phyloP scores from a whole-genome alignment of 75 land plant species.

The Gnetum montanum region DNA sequence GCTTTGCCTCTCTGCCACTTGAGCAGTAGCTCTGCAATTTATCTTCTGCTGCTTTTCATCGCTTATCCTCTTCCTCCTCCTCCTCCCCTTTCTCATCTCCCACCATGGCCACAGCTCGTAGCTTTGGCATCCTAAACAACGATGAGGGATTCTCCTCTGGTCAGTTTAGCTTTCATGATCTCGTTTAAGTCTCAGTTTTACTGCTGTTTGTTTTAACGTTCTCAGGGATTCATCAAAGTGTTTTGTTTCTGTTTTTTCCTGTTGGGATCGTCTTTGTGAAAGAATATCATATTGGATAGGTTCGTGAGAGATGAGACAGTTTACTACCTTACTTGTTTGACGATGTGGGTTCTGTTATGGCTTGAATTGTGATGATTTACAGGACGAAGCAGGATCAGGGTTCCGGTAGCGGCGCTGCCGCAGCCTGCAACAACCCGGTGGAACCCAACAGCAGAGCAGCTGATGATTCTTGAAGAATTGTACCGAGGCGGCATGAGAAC shows the following conservation, averaged over 20 bases:
- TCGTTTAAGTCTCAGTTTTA: too few relatives aligned
- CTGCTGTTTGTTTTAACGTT: too few relatives aligned
- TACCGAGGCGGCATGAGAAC: conserved; percentile 34
- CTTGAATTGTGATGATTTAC: neutral
- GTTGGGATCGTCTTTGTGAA: neutral
- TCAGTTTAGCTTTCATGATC: too few relatives aligned
- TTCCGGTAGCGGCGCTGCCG: conserved; percentile 16
- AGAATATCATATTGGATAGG: neutral
- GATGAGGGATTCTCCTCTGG: too few relatives aligned
- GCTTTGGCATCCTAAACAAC: too few relatives aligned
- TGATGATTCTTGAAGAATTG: conserved; percentile 31
- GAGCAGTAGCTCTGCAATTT: too few relatives aligned
- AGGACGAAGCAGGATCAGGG: neutral
- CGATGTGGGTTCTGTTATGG: neutral
- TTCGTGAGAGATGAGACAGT: neutral
- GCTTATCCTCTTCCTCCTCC: too few relatives aligned
- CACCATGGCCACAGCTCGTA: too few relatives aligned
- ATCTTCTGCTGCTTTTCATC: too few relatives aligned
- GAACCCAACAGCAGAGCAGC: conserved; percentile 48
- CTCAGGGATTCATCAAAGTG: neutral
- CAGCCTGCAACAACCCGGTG: conserved; percentile 33
- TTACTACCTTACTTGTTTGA: neutral
- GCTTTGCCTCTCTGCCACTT: too few relatives aligned
- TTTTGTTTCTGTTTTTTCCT: neutral
- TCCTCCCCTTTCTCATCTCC: too few relatives aligned